Evolutionary conservation across 2,329 filamentous ascomycete genomes (phyloP).

Genomic region (Curvularia spicifera): DNA sequence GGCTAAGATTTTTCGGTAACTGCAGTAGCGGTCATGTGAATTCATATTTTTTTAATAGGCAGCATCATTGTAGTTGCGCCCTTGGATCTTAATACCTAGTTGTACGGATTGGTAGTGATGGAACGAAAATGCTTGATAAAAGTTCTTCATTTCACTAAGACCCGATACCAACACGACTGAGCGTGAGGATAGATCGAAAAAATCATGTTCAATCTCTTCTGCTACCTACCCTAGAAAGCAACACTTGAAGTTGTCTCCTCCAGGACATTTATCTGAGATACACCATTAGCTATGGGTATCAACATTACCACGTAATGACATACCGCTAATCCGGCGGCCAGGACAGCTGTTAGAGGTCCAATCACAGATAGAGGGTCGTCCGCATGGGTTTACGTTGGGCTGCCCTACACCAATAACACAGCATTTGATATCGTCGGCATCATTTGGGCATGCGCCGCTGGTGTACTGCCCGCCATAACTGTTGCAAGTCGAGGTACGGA

Average conservation of each 20-base stretch:
- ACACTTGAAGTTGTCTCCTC: neutral
- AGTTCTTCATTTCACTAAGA: neutral
- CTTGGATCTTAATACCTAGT: neutral
- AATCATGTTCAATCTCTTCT: neutral
- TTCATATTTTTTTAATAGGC: neutral
- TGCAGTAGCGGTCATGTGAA: neutral
- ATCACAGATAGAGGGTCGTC: neutral
- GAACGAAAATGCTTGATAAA: neutral
- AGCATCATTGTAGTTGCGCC: neutral
- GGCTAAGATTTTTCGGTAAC: neutral
- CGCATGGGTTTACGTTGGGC: neutral
- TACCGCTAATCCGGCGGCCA: neutral
- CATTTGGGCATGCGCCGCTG: neutral
- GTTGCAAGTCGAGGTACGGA: neutral
- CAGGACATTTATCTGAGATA: neutral
- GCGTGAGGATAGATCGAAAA: neutral
- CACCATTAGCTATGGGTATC: neutral
- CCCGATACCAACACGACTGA: neutral
- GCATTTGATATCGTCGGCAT: neutral
- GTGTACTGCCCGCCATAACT: neutral
- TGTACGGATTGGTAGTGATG: neutral
- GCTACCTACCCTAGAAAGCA: neutral
- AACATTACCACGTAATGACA: neutral
- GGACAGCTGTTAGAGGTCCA: neutral
- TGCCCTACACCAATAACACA: neutral